Evolutionary conservation across 805 yeast species (phyloP).

Genomic region (Candida palmyrensis): DNA sequence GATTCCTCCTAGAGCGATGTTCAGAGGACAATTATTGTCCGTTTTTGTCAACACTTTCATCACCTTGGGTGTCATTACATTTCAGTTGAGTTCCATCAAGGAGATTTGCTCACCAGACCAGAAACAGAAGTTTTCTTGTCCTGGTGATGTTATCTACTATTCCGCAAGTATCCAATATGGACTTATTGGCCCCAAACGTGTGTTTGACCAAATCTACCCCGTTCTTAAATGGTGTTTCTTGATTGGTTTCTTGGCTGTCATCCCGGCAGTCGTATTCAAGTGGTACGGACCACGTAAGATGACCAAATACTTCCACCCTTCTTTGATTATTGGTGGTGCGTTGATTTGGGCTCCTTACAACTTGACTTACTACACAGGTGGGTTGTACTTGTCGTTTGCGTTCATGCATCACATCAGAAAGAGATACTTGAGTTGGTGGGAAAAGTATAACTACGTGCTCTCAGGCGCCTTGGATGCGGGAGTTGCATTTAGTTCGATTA

Average conservation of each 20-base stretch:
- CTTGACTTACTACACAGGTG: slow-evolving; percentile 44
- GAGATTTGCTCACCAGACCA: slow-evolving; percentile 17
- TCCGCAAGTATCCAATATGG: slow-evolving; percentile 46
- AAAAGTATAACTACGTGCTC: slow-evolving; percentile 58
- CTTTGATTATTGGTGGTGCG: slow-evolving; percentile 43
- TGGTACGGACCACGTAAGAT: slow-evolving; percentile 13
- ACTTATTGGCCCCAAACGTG: slow-evolving; percentile 49
- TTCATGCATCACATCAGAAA: slow-evolving; percentile 49
- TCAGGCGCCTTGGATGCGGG: slow-evolving; percentile 50
- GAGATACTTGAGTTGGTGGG: slow-evolving; percentile 52
- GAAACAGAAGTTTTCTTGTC: slow-evolving; percentile 20
- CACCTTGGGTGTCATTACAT: slow-evolving; percentile 18
- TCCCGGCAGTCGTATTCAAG: slow-evolving; percentile 17
- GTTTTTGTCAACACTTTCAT: slow-evolving; percentile 16
- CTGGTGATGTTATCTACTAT: slow-evolving; percentile 31
- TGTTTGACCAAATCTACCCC: slow-evolving; percentile 40
- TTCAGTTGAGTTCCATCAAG: slow-evolving; percentile 11
- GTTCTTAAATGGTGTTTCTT: slow-evolving; percentile 29
- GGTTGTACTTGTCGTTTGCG: slow-evolving; percentile 45
- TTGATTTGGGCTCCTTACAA: slow-evolving; percentile 41
- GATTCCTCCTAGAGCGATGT: slow-evolving; percentile 37
- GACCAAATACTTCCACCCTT: slow-evolving; percentile 42
- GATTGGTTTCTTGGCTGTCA: slow-evolving; percentile 24
- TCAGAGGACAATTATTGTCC: slow-evolving; percentile 24
- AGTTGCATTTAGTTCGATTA: slow-evolving; percentile 49